Evolutionary conservation across 805 yeast species (phyloP), one percentile per base, ranked within the genome.

Genomic region (Saccharomyces paradoxus): DNA sequence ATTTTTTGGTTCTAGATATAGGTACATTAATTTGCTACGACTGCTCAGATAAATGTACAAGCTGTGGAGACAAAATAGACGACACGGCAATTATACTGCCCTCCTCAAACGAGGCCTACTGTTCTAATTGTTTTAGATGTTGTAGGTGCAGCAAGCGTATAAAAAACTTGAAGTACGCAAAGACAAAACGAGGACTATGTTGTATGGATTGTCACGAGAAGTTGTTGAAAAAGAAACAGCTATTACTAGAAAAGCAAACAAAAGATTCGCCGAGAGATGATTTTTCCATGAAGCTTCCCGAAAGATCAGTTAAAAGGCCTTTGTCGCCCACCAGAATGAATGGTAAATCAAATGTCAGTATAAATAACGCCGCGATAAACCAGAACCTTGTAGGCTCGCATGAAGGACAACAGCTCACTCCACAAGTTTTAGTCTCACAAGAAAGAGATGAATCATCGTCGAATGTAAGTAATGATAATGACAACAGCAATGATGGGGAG

Each of bases 31-130:
- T 92, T 13, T 92, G 99, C 69, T 82, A 89, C 46, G 86, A 86
- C 55, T 92, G 99, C 70, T 87, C 96, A 21, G 92, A 90, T 67
- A 80, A 84, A 48, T 92, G 99, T 70, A 82, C 82, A 61, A 82
- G 84, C 56, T 92, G 99, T 75, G 81, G 82, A 50, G 86, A 85
- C 65, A 87, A 89, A 68, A 94, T 92, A 58, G 92, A 87, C 61
- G 97, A 92, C 68, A 77, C 89, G 74, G 98, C 99, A 13, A 91
- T 94, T 30, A 63, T 69, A 4, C 52, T 68, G 26, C 76, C 92
- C 32, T 89, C 97, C 1, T 89, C 97, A 1, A 96, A 96, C 41
- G 94, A 92, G 61, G 97, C 98, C 4, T 94, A 89, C 69, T 94
- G 99, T 69, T 83, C 96, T 4, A 77, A 78, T 49, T 94, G 99